Evolutionary conservation across 169 alveolate species (phyloP).

Genomic region (Plasmodium relictum): DNA sequence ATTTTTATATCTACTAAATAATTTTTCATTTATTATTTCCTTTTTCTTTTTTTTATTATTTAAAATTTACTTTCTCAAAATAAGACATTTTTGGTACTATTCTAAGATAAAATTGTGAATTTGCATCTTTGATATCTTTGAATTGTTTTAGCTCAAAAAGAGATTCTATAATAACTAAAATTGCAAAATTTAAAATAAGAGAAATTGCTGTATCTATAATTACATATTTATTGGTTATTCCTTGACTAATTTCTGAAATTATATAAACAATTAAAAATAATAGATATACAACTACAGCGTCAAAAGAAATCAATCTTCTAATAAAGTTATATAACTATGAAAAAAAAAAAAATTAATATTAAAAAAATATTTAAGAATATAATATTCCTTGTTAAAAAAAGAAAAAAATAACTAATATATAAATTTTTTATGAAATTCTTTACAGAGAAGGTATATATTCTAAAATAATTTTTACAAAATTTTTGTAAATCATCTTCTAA

Average conservation of each 20-base stretch:
- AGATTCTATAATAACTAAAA: slow-evolving; percentile 60
- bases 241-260: slow-evolving; percentile 68
- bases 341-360: neutral
- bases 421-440: slow-evolving; percentile 5
- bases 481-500: slow-evolving; percentile 78
- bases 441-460: slow-evolving; percentile 75
- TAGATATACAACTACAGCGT: slow-evolving; percentile 60
- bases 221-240: slow-evolving; percentile 28
- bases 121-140: slow-evolving; percentile 71
- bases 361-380: no score
- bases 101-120: slow-evolving; percentile 74
- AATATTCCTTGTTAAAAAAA: neutral
- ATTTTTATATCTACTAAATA: neutral
- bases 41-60: neutral
- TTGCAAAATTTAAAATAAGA: slow-evolving; percentile 23
- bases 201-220: slow-evolving; percentile 63
- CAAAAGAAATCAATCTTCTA: slow-evolving; percentile 60
- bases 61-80: slow-evolving; percentile 59
- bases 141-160: slow-evolving; percentile 57
- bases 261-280: slow-evolving; percentile 57
- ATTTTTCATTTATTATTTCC: neutral
- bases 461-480: slow-evolving; percentile 72
- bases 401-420: slow-evolving; percentile 9
- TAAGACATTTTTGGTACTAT: slow-evolving; percentile 70
- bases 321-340: slow-evolving; percentile 60